Evolutionary conservation across 2,329 filamentous ascomycete genomes (phyloP), one percentile per base, ranked within the genome.

Genomic region (Ceratocystis harringtonii): DNA sequence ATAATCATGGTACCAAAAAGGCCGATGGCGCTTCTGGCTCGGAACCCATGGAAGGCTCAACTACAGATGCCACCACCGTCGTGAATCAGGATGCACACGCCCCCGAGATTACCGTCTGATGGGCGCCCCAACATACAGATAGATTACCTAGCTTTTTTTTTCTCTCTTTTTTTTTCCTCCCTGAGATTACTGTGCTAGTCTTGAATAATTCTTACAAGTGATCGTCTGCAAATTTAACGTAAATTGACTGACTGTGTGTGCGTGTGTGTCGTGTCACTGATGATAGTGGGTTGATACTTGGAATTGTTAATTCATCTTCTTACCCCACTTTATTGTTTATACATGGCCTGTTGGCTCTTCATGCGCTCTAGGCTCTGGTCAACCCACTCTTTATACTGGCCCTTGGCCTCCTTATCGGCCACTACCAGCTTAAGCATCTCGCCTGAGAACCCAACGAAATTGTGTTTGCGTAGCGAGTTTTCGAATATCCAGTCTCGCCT

Each of bases 361-460:
- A 78, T 85, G 72, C 81, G 80, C 69, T 77, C 76, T 75, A 86
- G 81, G 17, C 84, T 84, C 66, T 88, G 84, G 64, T 83, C 82
- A 17, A 94, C 77, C 89, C 90, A 95, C 12, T 78, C 81, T 2
- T 82, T 78, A 2, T 81, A 77, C 0, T 83, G 78, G 0, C 84
- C 87, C 69, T 87, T 81, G 67, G 80, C 78, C 50, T 95, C 73
- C 79, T 95, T 96, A 68, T 78, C 75, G 69, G 77, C 80, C n/a
- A 90, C 88, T 3, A 96, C 92, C 0, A 85, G 88, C 79, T 94
- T 95, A 70, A 96, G 78, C 68, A 96, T 80, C 78, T 96, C 91
- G 12, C 90, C 91, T 2, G 92, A 88, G 72, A 99, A 96, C 0
- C 91, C 92, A 0, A 99, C 89, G 78, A 99, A 99, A 76, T 99